phyloP scores from a whole-genome alignment of 352 stramenopile species.

The Globisporangium acanthophoron region DNA sequence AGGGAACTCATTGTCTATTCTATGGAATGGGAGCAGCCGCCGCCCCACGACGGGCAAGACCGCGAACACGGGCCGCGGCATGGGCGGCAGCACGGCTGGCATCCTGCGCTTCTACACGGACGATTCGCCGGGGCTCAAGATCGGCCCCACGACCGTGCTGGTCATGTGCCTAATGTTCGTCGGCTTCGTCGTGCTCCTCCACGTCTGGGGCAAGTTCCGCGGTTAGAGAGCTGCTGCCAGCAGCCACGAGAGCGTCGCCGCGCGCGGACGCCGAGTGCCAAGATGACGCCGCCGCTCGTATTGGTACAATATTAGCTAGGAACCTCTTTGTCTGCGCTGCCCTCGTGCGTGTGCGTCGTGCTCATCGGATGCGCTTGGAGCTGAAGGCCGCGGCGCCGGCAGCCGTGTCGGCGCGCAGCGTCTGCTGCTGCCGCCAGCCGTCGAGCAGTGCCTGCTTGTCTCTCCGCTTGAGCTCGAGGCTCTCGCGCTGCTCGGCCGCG shows the following conservation, averaged over 20 bases:
- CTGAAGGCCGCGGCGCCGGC: too few species aligned
- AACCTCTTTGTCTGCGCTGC: conserved; percentile 2
- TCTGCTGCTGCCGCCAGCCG: conserved; percentile 45
- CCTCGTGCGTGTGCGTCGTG: background rate
- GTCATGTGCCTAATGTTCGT: conserved; percentile 95
- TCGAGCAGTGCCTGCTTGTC: conserved; percentile 34
- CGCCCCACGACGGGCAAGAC: conserved; percentile 41
- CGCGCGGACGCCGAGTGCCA: too few species aligned
- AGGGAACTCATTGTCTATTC: background rate
- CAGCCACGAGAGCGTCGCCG: background rate
- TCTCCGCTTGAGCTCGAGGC: conserved; percentile 18
- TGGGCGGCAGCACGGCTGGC: conserved; percentile 83
- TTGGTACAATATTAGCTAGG: conserved; percentile 40
- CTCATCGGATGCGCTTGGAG: conserved; percentile 7
- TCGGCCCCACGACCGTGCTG: conserved; percentile 94
- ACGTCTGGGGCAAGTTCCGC: conserved; percentile 97
- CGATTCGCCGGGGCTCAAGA: conserved; percentile 94
- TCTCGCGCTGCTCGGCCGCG: conserved; percentile 22
- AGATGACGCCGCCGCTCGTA: conserved; percentile 5
- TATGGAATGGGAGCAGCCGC: conserved; percentile 21
- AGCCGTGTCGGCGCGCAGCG: conserved; percentile 11
- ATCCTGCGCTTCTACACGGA: conserved; percentile 98
- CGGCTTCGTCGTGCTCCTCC: conserved; percentile 94
- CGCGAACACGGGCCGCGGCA: conserved; percentile 75
- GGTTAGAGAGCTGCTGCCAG: conserved; percentile 28